These are phyloP conservation scores for Primulina tabacum DNA, from an alignment of 257 asterid species.

Conservation along the genomic window DNA sequence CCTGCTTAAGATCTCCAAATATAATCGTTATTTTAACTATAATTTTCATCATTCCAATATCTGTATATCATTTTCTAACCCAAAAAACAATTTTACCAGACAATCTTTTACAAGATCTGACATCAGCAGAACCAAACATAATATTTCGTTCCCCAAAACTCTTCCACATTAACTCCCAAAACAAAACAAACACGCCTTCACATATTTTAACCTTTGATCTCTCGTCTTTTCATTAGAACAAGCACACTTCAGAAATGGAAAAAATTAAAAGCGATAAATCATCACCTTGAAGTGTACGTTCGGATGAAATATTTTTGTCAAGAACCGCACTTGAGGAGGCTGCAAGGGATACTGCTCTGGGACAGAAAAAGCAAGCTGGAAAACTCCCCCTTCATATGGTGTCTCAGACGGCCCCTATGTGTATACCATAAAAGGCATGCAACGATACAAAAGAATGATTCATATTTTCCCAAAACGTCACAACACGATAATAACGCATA, in stretches of 20 bases:
- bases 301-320: conserved; percentile 97
- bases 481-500: conserved; percentile 5
- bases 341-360: conserved; percentile 99
- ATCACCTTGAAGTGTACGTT: conserved; percentile 97
- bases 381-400: conserved; percentile 95
- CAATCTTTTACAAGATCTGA: no score
- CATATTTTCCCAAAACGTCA: background rate
- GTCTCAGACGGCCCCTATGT: conserved; percentile 94
- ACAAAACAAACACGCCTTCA: background rate
- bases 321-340: conserved; percentile 98
- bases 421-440: conserved; percentile 26
- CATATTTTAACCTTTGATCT: conserved; percentile 1
- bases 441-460: conserved; percentile 5
- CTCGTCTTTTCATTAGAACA: background rate
- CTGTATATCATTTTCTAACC: background rate
- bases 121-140: background rate
- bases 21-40: background rate
- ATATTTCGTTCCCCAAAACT: background rate
- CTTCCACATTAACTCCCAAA: background rate
- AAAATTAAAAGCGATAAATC: conserved; percentile 4
- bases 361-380: conserved; percentile 95
- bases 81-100: background rate
- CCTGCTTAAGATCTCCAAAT: background rate
- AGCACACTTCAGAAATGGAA: background rate
- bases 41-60: background rate